Evolutionary conservation across 805 yeast genomes (phyloP).

Genomic region (Zygosaccharomyces lentus): DNA sequence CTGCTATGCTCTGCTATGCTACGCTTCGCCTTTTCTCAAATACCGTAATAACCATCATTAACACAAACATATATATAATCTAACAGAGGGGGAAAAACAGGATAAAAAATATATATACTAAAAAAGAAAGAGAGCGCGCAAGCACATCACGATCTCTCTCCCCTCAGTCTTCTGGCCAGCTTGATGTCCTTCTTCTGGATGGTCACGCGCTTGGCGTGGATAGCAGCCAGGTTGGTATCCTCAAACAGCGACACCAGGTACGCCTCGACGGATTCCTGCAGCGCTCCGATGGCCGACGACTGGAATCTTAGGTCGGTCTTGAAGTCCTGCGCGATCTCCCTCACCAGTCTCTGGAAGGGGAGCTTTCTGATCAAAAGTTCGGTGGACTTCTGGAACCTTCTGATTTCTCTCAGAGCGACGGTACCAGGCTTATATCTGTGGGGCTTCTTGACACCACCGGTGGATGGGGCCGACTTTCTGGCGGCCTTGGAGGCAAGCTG

Average conservation of each 20-base stretch:
- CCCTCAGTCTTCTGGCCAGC: conserved; percentile 96
- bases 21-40: conserved; percentile 43
- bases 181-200: conserved; percentile 98
- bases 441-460: conserved; percentile 91
- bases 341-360: conserved; percentile 95
- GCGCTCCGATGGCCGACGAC: conserved; percentile 94
- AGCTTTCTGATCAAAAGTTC: conserved; percentile 92
- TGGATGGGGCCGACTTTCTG: conserved; percentile 86
- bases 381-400: conserved; percentile 96
- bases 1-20: no score
- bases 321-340: conserved; percentile 94
- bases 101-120: no score
- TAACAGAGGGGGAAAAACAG: no score
- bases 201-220: conserved; percentile 98
- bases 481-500: conserved; percentile 90
- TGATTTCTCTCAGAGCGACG: conserved; percentile 92
- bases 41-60: conserved; percentile 27
- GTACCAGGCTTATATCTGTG: conserved; percentile 98
- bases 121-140: background rate
- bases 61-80: conserved; percentile 8
- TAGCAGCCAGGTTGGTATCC: conserved; percentile 97
- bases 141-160: conserved; percentile 72
- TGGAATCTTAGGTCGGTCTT: conserved; percentile 94
- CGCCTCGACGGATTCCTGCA: conserved; percentile 98
- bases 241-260: conserved; percentile 93